Conservation (phyloP, 2,329 filamentous ascomycete species). For the Emmonsiellopsis sp. region DNA sequence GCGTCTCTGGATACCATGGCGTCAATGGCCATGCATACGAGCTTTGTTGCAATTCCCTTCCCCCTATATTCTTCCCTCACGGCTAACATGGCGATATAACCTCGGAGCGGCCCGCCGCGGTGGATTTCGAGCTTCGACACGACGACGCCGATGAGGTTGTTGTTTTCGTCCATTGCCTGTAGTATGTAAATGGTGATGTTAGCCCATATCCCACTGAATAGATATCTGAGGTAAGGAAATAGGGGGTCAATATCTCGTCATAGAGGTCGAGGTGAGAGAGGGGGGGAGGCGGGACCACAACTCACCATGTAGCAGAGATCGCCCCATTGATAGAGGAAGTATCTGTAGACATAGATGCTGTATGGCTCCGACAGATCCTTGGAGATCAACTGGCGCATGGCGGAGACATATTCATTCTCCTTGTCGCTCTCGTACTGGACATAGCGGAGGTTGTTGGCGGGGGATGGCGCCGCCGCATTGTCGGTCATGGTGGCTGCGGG, state of each 20-base stretch:
- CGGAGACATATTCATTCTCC: conserved; percentile 62
- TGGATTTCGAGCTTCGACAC: conserved; percentile 92
- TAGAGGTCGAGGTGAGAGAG: not conserved
- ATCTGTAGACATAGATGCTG: conserved; percentile 98
- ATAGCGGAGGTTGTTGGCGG: conserved; percentile 37
- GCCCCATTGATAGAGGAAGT: conserved; percentile 96
- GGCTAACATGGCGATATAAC: conserved; percentile 99
- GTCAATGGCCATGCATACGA: conserved; percentile 86
- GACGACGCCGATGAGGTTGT: conserved; percentile 70
- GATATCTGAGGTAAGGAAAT: no score
- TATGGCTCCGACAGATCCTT: conserved; percentile 97
- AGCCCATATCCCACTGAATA: not conserved
- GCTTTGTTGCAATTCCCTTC: conserved; percentile 73
- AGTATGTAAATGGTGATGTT: not conserved
- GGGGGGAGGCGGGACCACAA: not conserved
- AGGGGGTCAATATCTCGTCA: no score
- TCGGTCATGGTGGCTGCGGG: not conserved
- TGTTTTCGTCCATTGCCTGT: conserved; percentile 46
- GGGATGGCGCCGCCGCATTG: not conserved
- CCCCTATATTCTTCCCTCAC: conserved; percentile 72
- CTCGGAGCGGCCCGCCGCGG: conserved; percentile 73
- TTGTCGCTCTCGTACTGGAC: conserved; percentile 51
- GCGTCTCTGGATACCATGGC: conserved; percentile 77
- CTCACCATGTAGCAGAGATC: conserved; percentile 90
- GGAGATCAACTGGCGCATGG: conserved; percentile 86